Base-by-base conservation (phyloP, 805 yeast genomes). In the Kuraishia capsulata region DNA sequence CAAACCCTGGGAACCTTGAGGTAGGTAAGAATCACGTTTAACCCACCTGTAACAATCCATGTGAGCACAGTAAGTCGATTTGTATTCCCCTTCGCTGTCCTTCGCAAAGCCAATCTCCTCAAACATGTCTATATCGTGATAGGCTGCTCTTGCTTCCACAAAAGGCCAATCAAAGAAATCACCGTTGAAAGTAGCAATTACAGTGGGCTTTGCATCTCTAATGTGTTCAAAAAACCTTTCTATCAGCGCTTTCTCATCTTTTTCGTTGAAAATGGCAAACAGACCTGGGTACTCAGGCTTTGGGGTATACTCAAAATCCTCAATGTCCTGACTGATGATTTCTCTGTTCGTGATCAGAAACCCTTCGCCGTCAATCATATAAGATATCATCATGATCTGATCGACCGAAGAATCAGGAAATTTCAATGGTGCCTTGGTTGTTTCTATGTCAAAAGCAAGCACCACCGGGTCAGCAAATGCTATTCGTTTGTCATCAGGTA, bases 91-190 rank as follows among this genome's bases (percentile, higher is more conserved):
- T 51, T 87, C 96, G 30, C 71, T 62, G 54, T 90, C 97, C 38
- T 78, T 78, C 2, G 86, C 86, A 57, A 92, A 92, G 2, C 99
- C 99, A 50, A 90, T 90, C 56, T 90, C 97, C 32, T 82, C 81
- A 53, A 76, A 83, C 92, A 92, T 81, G 54, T 83, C 81, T 46
- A 92, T 57, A 13, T 85, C 96, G 56, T 92, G 94, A 42, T 76
- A 76, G 18, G 78, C 64, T 2, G 97, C 81, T 54, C 99, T 69
- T 11, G 84, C 81, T 48, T 89, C 97, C 2, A 92, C 90, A 56
- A 88, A 92, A 1, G 99, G 99, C 97, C 98, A 92, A 67, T 92
- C 99, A 62, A 92, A 92, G 54, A 89, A 90, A 56, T 92, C 99
- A 69, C 99, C 99, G 62, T 92, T 92, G 52, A 86, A 92, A 0